Conservation (phyloP, 495 filamentous ascomycete species). For the Usnea hakonensis region DNA sequence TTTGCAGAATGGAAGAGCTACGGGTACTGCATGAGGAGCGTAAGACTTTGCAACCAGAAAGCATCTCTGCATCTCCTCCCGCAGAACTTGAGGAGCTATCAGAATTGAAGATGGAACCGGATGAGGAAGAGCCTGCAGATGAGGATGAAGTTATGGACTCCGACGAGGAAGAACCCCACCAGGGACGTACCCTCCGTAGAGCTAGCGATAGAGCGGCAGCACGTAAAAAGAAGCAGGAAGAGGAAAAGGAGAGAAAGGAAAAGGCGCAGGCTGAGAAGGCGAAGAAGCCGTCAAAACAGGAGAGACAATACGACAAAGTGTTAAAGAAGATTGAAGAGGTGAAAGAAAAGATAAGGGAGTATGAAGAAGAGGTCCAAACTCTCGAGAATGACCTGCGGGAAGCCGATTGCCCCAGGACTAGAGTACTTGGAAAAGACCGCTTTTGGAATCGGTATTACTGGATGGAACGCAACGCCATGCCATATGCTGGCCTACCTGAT, state of each 20-base stretch:
- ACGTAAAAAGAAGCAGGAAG: conserved; percentile 70
- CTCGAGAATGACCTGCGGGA: conserved; percentile 90
- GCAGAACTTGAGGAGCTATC: conserved; percentile 50
- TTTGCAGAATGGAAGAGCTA: conserved; percentile 60
- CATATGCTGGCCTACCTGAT: conserved; percentile 76
- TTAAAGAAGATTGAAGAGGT: conserved; percentile 81
- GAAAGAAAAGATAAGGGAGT: conserved; percentile 66
- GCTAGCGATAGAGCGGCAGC: conserved; percentile 70
- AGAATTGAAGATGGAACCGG: conserved; percentile 57
- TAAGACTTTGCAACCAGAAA: conserved; percentile 75
- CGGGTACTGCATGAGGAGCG: conserved; percentile 76
- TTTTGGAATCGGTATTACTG: conserved; percentile 99
- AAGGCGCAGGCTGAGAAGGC: conserved; percentile 73
- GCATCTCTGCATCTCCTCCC: conserved; percentile 56
- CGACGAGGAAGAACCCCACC: conserved; percentile 53
- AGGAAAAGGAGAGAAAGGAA: conserved; percentile 70
- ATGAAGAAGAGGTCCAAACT: conserved; percentile 73
- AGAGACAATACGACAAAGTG: conserved; percentile 75
- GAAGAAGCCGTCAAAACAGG: conserved; percentile 77
- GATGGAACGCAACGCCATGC: conserved; percentile 99
- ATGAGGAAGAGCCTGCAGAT: conserved; percentile 50
- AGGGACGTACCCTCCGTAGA: conserved; percentile 66
- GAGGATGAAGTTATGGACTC: conserved; percentile 54
- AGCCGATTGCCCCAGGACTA: conserved; percentile 83
- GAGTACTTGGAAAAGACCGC: conserved; percentile 80